Evolutionary conservation across 2,329 filamentous ascomycete species (phyloP), one percentile per base, ranked within the genome.

Genomic region (Colletotrichum endophyticum): DNA sequence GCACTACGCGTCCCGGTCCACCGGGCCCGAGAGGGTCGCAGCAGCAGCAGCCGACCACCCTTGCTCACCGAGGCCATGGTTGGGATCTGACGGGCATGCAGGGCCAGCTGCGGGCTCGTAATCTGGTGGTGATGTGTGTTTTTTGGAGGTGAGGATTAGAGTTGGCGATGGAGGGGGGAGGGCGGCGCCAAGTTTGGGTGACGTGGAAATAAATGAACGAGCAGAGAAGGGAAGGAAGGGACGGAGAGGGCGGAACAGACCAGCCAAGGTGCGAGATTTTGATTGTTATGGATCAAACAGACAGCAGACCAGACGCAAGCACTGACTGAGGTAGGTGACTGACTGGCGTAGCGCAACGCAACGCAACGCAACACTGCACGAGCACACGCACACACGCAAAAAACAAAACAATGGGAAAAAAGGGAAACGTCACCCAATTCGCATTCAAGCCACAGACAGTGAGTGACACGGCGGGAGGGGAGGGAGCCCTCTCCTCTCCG

Each of bases 81-180:
- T 27, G 49, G 32, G 61, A 44, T 32, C 36, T 59, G 39, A 70
- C 59, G 64, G 69, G 74, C 74, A 76, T 76, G 74, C 74, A 76
- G 74, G 74, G 73, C 73, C 73, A 73, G 70, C 73, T 73, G 64
- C 73, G 64, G 56, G 74, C 70, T 76, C 49, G 70, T 70, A 15
- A 39, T 61, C 9, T 44, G 13, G 62, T 25, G 36, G 36, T 66
- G 56, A 36, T 56, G 64, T 49, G 15, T n/a, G 39, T 34, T 25
- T 62, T 57, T n/a, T 25, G 22, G 19, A 28, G 44, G 57, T 19
- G 62, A 27, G 19, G 66, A 30, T 59, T 36, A 53, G n/a, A 25
- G 6, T 59, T 15, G 34, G 66, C 22, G 56, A 28, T 5, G 72
- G 27, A 34, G 34, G 25, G 44, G 39, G 34, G 22, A 30, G 32